Evolutionary conservation across 2,329 filamentous ascomycete genomes (phyloP), one percentile per base, ranked within the genome.

Genomic region (Drechslerella dactyloides): DNA sequence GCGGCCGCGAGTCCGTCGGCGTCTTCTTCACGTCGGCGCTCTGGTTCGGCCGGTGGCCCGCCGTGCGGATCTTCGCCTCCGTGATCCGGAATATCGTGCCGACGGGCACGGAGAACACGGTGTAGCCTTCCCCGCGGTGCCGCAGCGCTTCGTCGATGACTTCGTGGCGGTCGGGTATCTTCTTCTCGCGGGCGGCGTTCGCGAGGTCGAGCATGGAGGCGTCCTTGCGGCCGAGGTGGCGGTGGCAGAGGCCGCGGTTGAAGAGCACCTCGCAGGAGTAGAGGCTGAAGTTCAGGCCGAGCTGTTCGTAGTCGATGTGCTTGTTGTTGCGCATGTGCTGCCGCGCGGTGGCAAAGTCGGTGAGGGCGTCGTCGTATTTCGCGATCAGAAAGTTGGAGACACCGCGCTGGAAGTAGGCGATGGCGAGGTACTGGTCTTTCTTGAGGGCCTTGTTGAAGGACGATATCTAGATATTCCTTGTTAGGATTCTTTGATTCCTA

Each of bases 1-100:
- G 37, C 37, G 37, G 37, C 27, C 27, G 27, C 27, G 27, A 33
- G 27, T 19, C 52, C 56, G 15, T 46, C 4, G 42, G 15, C 10
- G 55, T 48, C 33, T 97, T 82, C 54, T 90, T 90, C 33, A 90
- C 85, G 78, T 96, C 92, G 76, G 97, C n/a, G 94, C 92, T 81
- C 96, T 97, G 70, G 93, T 99, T 97, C 78, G 97, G 93, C 80
- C 97, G 97, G 19, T 92, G 91, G 83, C 97, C 96, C 77, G 97
- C 83, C 78, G 97, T 97, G 81, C 96, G 96, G 75, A 99, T 93
- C 81, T 99, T 99, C 74, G 93, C 93, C 77, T 96, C 92, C 78
- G 97, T 97, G 24, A 94, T 94, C 66, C 94, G 85, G 81, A 97
- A 99, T n/a, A 99, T 86, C 35, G 97, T 90, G 24, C 94, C 94